Evolutionary conservation across 805 yeast species (phyloP), one percentile per base, ranked within the genome.

Genomic region (Pichia deserticola): DNA sequence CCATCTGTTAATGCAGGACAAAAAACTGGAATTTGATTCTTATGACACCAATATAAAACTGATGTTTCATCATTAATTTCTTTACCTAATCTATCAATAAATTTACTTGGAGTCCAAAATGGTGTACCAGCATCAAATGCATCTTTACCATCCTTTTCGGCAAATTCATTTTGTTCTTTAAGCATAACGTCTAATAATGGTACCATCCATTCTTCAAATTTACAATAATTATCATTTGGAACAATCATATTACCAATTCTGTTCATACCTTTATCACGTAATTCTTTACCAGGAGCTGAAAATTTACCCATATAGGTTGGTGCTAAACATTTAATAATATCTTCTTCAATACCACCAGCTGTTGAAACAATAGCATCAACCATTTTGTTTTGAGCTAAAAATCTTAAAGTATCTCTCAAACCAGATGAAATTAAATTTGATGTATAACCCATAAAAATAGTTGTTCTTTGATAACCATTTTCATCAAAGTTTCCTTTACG

Each of bases 1-100:
- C 99, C 99, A 70, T 93, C 99, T 5, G 99, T 93, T 51, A 93
- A 73, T 3, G 98, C 93, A 25, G 99, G 99, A 68, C 98, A 93
- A 70, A 93, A 93, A 38, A 93, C 80, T 15, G 99, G 99, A 54
- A 93, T 93, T 61, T 89, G 71, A 73, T 93, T 93, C 71, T 93
- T 92, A 73, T 93, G 95, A 34, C 97, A 96, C 98, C 99, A 95
- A 70, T 92, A 93, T 42, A 92, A 76, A 4, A 93, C 98, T 5
- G 96, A 87, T 41, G 85, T 74, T 68, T 93, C 98, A 67, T 93
- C 92, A 64, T 93, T 79, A 66, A 93, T 92, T 69, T 93, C 99
- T 63, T 89, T 84, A 55, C 99, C 99, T 35, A 93, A 72, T 56
- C 99, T 80, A 65, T 89, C 95, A 60, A 92, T 90, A 60, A 93